Percentiles rank a stretch among this genome's conserved stretches.
Conservation (phyloP, 148 eudicot genomes). For the Rhododendron ovatum region DNA sequence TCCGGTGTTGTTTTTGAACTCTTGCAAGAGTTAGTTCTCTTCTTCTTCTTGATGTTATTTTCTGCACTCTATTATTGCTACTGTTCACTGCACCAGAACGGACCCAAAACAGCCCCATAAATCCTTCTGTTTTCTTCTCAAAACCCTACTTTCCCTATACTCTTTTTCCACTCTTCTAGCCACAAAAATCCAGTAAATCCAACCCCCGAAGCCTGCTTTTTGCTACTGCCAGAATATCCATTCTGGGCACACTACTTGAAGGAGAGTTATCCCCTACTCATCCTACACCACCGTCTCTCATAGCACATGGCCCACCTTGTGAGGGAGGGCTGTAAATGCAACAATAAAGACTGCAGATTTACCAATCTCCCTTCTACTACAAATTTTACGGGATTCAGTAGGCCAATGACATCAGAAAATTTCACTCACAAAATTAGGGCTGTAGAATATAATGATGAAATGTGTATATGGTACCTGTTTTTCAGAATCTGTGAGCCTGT, state of each 20-base stretch:
- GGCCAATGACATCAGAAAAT: neutral
- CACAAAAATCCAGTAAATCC: neutral
- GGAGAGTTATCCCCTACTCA: neutral
- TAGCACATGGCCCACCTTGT: neutral
- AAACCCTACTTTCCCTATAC: neutral
- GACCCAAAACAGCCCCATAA: neutral
- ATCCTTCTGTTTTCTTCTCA: neutral
- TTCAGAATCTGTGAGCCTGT: conserved; percentile 51
- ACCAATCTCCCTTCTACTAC: neutral
- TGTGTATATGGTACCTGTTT: conserved; percentile 42
- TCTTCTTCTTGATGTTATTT: neutral
- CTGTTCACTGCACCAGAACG: neutral
- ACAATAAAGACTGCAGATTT: neutral
- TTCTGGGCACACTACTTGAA: neutral
- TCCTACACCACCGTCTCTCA: neutral
- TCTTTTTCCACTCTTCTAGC: neutral
- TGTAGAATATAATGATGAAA: neutral
- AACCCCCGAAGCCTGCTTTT: neutral
- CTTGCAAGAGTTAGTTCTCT: neutral
- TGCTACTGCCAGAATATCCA: neutral
- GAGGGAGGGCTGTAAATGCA: neutral
- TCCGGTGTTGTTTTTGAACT: neutral
- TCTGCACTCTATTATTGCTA: neutral
- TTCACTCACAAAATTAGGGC: neutral
- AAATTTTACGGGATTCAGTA: neutral